phyloP scores from a whole-genome alignment of 192 early-diverging fungal species.

The Glomus cerebriforme region DNA sequence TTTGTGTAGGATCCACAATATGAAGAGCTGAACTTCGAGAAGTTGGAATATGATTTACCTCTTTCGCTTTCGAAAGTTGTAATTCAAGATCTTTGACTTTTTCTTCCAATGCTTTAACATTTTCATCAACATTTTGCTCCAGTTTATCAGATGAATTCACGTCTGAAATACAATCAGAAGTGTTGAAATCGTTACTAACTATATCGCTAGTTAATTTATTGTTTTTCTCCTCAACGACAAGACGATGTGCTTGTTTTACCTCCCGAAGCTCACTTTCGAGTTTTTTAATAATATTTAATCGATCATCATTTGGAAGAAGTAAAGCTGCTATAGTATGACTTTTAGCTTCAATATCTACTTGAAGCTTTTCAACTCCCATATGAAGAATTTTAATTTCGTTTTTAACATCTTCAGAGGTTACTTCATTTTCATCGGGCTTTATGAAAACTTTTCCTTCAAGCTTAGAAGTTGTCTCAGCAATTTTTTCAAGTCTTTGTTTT shows the following conservation, averaged over 20 bases:
- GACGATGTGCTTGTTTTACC: slow-evolving; percentile 16
- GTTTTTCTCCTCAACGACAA: background rate
- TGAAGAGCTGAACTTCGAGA: background rate
- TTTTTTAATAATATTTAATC: background rate
- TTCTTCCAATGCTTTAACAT: background rate
- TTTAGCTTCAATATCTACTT: slow-evolving; percentile 25
- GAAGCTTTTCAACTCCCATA: slow-evolving; percentile 9
- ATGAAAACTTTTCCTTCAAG: slow-evolving; percentile 3
- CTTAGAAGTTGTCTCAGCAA: background rate
- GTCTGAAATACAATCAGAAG: background rate
- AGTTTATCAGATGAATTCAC: slow-evolving; percentile 5
- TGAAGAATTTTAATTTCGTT: background rate
- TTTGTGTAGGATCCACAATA: slow-evolving; percentile 9
- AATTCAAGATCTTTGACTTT: slow-evolving; percentile 25
- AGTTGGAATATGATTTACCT: background rate
- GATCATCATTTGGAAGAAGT: slow-evolving; percentile 9
- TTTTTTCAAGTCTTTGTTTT: slow-evolving; percentile 4
- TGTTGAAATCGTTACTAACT: background rate
- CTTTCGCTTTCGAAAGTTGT: slow-evolving; percentile 12
- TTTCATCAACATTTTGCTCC: slow-evolving; percentile 25
- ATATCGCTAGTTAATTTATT: background rate
- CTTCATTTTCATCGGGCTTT: background rate
- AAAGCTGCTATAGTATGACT: slow-evolving; percentile 27
- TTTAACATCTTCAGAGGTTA: background rate
- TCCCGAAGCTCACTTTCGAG: slow-evolving; percentile 22